A percentile compares a stretch with the other conserved stretches of the same genome.
Evolutionary conservation across 2,329 filamentous ascomycete species (phyloP).

Genomic region (Verticillium isaacii): DNA sequence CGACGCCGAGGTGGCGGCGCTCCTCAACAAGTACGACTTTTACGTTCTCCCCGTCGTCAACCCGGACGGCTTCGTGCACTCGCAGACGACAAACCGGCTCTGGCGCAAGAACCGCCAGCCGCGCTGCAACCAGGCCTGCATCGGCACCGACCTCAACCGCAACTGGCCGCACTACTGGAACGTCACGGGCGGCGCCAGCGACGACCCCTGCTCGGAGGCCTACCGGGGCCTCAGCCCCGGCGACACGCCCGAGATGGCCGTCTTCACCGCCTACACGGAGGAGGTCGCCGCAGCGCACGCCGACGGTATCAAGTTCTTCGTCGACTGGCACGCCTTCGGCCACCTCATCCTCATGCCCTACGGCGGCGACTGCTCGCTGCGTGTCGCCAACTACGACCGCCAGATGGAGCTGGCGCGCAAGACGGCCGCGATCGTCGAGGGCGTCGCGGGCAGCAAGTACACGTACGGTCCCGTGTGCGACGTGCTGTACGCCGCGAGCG

Average conservation of each 20-base stretch:
- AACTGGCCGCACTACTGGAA: conserved; percentile 47
- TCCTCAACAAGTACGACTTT: conserved; percentile 60
- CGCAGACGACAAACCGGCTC: conserved; percentile 43
- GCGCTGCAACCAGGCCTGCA: conserved; percentile 25
- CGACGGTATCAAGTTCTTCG: conserved; percentile 45
- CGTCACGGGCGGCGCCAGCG: conserved; percentile 35
- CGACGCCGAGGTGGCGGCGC: conserved; percentile 27
- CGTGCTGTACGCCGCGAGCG: conserved; percentile 55
- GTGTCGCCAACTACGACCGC: conserved; percentile 39
- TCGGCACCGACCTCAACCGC: conserved; percentile 44
- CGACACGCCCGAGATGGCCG: conserved; percentile 41
- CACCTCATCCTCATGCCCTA: conserved; percentile 50
- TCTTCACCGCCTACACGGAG: conserved; percentile 33
- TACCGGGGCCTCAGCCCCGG: conserved; percentile 30
- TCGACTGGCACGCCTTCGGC: conserved; percentile 55
- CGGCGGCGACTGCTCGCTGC: conserved; percentile 51
- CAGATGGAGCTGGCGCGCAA: conserved; percentile 43
- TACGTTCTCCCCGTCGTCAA: conserved; percentile 61
- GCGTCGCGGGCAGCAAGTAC: conserved; percentile 33
- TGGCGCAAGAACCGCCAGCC: conserved; percentile 49
- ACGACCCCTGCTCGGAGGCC: conserved; percentile 36
- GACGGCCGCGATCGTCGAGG: conserved; percentile 44
- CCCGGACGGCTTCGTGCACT: conserved; percentile 53
- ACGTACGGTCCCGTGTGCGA: conserved; percentile 49
- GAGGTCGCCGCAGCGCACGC: conserved; percentile 18